phyloP scores from a whole-genome alignment of 1,284 basidiomycete genomes.

The Ustilago tritici region DNA sequence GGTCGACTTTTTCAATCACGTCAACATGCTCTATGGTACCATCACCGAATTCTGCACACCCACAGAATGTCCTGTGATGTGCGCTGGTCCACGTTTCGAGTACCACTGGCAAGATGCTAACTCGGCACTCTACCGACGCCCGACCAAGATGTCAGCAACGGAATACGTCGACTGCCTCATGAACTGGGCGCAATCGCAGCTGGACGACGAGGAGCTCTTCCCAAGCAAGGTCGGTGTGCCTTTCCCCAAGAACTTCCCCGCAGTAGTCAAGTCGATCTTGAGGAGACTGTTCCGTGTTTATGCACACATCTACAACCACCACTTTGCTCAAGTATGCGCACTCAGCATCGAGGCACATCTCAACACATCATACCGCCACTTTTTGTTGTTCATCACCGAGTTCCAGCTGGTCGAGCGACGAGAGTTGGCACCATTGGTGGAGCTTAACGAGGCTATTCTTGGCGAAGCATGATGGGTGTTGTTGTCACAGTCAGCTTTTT shows the following conservation, averaged over 20 bases:
- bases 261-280: slow-evolving; percentile 91
- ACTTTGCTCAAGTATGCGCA: slow-evolving; percentile 98
- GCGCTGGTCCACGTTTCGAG: slow-evolving; percentile 94
- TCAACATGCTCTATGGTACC: slow-evolving; percentile 70
- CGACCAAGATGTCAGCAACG: slow-evolving; percentile 67
- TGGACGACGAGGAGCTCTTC: slow-evolving; percentile 93
- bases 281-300: slow-evolving; percentile 95
- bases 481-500: not conserved
- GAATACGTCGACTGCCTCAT: slow-evolving; percentile 98
- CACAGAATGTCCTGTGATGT: slow-evolving; percentile 91
- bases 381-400: slow-evolving; percentile 97
- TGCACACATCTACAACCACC: slow-evolving; percentile 98
- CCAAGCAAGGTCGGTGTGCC: slow-evolving; percentile 94
- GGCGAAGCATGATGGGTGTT: slow-evolving; percentile 52
- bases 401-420: slow-evolving; percentile 98
- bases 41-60: slow-evolving; percentile 69
- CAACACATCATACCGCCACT: slow-evolving; percentile 98
- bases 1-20: slow-evolving; percentile 70
- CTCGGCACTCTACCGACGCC: slow-evolving; percentile 62
- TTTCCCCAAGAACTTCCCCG: slow-evolving; percentile 90
- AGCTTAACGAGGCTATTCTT: slow-evolving; percentile 94
- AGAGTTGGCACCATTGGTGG: slow-evolving; percentile 93
- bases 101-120: slow-evolving; percentile 93
- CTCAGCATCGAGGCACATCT: slow-evolving; percentile 98
- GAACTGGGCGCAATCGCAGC: slow-evolving; percentile 95